phyloP scores from a whole-genome alignment of 1,139 yeast genomes.

The Suhomyces guaymorum region DNA sequence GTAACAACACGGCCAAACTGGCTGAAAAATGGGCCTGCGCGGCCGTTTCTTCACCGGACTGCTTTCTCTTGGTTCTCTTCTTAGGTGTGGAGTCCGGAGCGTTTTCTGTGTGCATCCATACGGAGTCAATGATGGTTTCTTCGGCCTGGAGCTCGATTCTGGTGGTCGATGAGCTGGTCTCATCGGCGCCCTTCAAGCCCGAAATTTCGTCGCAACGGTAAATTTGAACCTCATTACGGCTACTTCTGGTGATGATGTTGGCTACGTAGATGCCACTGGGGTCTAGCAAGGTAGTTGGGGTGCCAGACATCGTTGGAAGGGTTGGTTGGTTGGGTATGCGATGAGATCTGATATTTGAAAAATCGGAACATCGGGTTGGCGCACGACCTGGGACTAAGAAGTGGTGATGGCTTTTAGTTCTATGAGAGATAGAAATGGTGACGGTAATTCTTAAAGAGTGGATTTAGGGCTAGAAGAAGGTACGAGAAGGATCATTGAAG shows the following conservation, averaged over 20 bases:
- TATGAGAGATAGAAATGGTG: neutral
- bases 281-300: conserved; percentile 20
- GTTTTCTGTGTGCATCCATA: conserved; percentile 23
- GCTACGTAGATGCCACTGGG: conserved; percentile 27
- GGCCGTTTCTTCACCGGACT: conserved; percentile 10
- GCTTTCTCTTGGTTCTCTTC: conserved; percentile 20
- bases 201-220: conserved; percentile 20
- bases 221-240: conserved; percentile 40
- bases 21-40: conserved; percentile 3
- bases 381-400: neutral
- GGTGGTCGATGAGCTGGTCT: conserved; percentile 9
- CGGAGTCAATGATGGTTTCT: conserved; percentile 25
- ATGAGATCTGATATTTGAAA: conserved; percentile 3
- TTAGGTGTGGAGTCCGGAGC: conserved; percentile 9
- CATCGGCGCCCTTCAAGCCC: conserved; percentile 5
- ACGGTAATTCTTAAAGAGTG: too few species aligned
- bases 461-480: too few species aligned
- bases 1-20: conserved; percentile 36
- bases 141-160: conserved; percentile 24
- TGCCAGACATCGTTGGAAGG: conserved; percentile 7
- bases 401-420: neutral
- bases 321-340: neutral
- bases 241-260: conserved; percentile 32
- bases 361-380: conserved; percentile 1
- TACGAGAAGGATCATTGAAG: too few species aligned